These are phyloP conservation scores for Ramicandelaber brevisporus DNA, from an alignment of 192 early-diverging fungal species.

Conservation along the genomic window DNA sequence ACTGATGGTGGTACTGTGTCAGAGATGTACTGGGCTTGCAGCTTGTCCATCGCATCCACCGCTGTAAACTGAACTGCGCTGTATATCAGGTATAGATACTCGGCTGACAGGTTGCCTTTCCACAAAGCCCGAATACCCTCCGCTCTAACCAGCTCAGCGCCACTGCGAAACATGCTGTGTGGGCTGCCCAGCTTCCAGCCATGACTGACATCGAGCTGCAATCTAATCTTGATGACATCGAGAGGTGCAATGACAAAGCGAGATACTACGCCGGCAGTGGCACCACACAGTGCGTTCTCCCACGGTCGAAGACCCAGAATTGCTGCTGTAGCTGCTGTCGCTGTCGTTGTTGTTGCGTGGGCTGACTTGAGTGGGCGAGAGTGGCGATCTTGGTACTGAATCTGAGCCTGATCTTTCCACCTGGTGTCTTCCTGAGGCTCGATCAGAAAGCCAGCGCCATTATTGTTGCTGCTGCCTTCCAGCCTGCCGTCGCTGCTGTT, in stretches of 20 bases:
- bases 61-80: constrained; percentile 66
- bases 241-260: constrained; percentile 73
- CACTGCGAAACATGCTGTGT: constrained; percentile 1
- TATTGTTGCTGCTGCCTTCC: too few species aligned
- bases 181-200: too few species aligned
- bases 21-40: constrained; percentile 1
- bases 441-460: too few species aligned
- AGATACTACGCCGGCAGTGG: constrained; percentile 14
- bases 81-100: constrained; percentile 78
- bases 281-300: constrained; percentile 15
- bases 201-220: constrained; percentile 25
- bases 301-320: too few species aligned
- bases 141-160: not conserved
- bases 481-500: too few species aligned
- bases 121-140: constrained; percentile 67
- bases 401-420: too few species aligned
- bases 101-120: constrained; percentile 85
- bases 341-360: too few species aligned
- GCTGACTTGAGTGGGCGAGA: too few species aligned
- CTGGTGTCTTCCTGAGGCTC: too few species aligned
- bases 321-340: too few species aligned
- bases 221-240: constrained; percentile 82
- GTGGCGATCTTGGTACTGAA: too few species aligned
- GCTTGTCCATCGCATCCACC: constrained; percentile 28
- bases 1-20: constrained; percentile 8